A percentile compares a stretch with the other conserved stretches of the same genome.
Evolutionary conservation across 177 flowering plant genomes (phyloP).

Genomic region (Vitis hybrid): DNA sequence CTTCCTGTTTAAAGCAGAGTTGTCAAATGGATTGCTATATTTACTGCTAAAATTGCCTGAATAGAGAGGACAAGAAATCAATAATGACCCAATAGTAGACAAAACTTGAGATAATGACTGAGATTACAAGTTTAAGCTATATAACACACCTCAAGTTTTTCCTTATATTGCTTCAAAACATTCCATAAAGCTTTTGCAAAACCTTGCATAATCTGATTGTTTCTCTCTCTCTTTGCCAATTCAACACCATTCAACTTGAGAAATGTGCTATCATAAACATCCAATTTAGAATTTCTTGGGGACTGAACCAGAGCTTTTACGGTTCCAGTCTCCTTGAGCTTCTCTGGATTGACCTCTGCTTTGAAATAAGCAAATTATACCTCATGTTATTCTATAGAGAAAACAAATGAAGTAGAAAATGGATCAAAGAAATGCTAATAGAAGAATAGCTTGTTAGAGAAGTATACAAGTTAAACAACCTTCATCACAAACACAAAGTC

Average conservation of each 20-base stretch:
- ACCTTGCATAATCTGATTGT: conserved; percentile 40
- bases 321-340: conserved; percentile 9
- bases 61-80: background rate
- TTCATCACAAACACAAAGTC: conserved; percentile 18
- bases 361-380: conserved; percentile 4
- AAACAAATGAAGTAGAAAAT: background rate
- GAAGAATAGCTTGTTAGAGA: background rate
- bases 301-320: conserved; percentile 8
- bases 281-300: conserved; percentile 4
- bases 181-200: conserved; percentile 73
- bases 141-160: conserved; percentile 59
- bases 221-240: conserved; percentile 27
- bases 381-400: background rate
- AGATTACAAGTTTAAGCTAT: conserved; percentile 4
- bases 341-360: conserved; percentile 18
- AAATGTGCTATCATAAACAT: conserved; percentile 9
- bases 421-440: background rate
- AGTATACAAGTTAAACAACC: conserved; percentile 20
- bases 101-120: background rate
- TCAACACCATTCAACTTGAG: conserved; percentile 9
- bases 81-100: background rate
- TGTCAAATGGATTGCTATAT: background rate
- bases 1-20: conserved; percentile 34
- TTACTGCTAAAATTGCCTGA: conserved; percentile 1
- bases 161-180: conserved; percentile 63